Percentiles rank a stretch among this genome's conserved stretches.
These are phyloP conservation scores for Pythium vanterpoolii DNA, from an alignment of 352 stramenopile genomes.

Conservation along the genomic window DNA sequence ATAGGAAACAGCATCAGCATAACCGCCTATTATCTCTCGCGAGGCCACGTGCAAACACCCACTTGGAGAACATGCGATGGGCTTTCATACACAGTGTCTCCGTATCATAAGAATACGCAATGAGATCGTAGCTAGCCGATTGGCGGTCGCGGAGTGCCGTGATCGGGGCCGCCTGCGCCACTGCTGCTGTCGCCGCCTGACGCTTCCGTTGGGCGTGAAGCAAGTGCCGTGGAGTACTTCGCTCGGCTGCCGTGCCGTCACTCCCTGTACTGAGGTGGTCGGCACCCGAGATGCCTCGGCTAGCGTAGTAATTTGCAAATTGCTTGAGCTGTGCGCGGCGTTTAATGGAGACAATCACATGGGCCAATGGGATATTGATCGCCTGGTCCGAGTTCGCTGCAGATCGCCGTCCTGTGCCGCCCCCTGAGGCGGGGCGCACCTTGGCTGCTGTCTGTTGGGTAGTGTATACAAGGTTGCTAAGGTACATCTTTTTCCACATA, in stretches of 20 bases:
- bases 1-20: neutral
- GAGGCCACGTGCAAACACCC: no score
- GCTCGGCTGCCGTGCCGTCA: neutral
- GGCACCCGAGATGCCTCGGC: slow-evolving; percentile 58
- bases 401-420: neutral
- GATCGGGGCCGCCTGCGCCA: slow-evolving; percentile 14
- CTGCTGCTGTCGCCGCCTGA: slow-evolving; percentile 1
- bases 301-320: slow-evolving; percentile 67
- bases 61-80: slow-evolving; percentile 18
- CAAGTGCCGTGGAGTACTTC: slow-evolving; percentile 17
- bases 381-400: neutral
- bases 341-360: slow-evolving; percentile 74
- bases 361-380: slow-evolving; percentile 56
- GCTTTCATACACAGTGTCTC: slow-evolving; percentile 21
- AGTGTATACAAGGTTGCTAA: slow-evolving; percentile 38
- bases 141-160: slow-evolving; percentile 20
- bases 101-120: slow-evolving; percentile 38
- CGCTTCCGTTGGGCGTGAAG: slow-evolving; percentile 12
- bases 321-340: slow-evolving; percentile 57
- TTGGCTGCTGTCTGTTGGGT: slow-evolving; percentile 4
- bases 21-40: neutral
- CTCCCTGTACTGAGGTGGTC: slow-evolving; percentile 34
- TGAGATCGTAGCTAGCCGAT: slow-evolving; percentile 18
- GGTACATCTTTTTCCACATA: slow-evolving; percentile 68
- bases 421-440: neutral